Percentiles rank a stretch among this genome's conserved stretches.
phyloP scores from a whole-genome alignment of 2,329 filamentous ascomycete genomes.

The Mariannaea sp. region DNA sequence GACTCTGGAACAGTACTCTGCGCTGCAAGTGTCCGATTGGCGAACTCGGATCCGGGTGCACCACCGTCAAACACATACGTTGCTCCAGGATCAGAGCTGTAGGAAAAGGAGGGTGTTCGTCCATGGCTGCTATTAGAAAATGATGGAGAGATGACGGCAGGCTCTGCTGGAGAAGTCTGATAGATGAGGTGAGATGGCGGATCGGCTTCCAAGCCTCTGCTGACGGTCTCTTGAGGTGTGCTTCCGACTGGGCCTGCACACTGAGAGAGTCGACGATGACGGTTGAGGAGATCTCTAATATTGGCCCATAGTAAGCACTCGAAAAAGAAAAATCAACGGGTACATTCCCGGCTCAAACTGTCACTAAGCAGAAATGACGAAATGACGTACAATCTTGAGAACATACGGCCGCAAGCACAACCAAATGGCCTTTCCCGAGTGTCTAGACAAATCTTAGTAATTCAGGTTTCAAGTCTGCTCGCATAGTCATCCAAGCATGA shows the following conservation, averaged over 20 bases:
- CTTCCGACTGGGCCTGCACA: not conserved
- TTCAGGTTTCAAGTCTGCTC: not conserved
- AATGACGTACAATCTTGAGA: conserved; percentile 38
- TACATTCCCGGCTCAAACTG: too few relatives aligned
- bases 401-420: conserved; percentile 39
- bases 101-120: not conserved
- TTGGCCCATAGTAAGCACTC: not conserved
- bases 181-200: not conserved
- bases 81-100: not conserved
- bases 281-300: conserved; percentile 20
- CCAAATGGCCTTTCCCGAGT: conserved; percentile 42
- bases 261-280: conserved; percentile 17
- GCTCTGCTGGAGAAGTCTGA: not conserved
- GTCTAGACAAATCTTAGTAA: conserved; percentile 30
- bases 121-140: conserved; percentile 1
- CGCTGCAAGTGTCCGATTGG: not conserved
- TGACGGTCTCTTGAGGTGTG: too few relatives aligned
- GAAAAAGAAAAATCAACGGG: too few relatives aligned
- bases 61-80: not conserved
- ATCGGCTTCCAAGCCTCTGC: not conserved
- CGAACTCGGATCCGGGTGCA: not conserved
- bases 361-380: not conserved
- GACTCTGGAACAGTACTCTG: not conserved
- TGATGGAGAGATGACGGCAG: not conserved
- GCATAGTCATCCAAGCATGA: not conserved